Conservation (phyloP, 768 basidiomycete genomes). For the Pleurotus djamor region DNA sequence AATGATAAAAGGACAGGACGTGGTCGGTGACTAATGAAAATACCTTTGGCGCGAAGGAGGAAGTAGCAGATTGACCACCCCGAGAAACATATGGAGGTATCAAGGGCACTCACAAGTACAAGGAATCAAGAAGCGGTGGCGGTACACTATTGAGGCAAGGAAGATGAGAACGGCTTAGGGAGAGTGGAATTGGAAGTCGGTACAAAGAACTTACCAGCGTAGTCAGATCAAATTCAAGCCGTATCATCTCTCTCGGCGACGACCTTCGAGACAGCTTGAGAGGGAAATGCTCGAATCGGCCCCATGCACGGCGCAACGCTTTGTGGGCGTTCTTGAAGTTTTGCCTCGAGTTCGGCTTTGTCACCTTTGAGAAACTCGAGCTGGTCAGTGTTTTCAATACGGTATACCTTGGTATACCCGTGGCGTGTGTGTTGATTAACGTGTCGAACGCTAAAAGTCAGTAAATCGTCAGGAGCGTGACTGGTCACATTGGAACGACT, state of each 20-base stretch:
- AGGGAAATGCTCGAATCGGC: neutral
- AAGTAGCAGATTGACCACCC: too few relatives aligned
- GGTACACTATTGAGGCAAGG: too few relatives aligned
- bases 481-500: neutral
- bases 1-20: too few relatives aligned
- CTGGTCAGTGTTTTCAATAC: neutral
- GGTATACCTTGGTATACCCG: neutral
- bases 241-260: neutral
- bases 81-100: too few relatives aligned
- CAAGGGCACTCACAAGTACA: too few relatives aligned
- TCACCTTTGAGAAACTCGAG: neutral
- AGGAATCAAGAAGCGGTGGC: too few relatives aligned
- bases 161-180: too few relatives aligned
- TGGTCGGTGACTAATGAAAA: too few relatives aligned
- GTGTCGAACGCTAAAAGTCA: neutral
- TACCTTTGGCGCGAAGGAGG: too few relatives aligned
- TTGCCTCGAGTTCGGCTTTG: neutral
- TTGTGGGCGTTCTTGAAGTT: neutral
- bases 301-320: conserved; percentile 1
- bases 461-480: neutral
- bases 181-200: too few relatives aligned
- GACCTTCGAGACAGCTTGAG: neutral
- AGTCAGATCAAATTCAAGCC: neutral
- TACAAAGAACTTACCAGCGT: too few relatives aligned
- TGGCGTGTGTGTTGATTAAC: neutral